Conservation (phyloP, 306 rosid species). For the Quercus robur region DNA sequence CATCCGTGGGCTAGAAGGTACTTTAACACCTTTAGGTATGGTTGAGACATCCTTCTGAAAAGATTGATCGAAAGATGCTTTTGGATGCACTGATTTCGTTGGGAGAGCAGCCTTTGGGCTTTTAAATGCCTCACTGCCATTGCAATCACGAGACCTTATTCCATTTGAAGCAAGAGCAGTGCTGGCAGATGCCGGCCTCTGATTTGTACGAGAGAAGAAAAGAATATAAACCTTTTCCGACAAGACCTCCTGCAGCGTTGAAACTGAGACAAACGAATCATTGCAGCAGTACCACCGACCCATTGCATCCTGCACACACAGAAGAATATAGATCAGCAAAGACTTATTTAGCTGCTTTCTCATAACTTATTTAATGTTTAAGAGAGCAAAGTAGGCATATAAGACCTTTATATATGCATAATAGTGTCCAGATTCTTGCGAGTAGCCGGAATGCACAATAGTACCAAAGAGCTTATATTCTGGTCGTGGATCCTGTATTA, state of each 20-base stretch:
- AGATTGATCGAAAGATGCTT: constrained; percentile 48
- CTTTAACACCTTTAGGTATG: constrained; percentile 51
- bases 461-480: constrained; percentile 98
- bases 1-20: constrained; percentile 41
- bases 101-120: constrained; percentile 42
- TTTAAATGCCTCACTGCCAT: constrained; percentile 63
- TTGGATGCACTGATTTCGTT: constrained; percentile 39
- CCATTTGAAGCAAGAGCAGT: constrained; percentile 54
- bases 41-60: constrained; percentile 43
- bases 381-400: background rate
- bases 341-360: background rate
- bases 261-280: constrained; percentile 76
- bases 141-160: constrained; percentile 48
- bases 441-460: constrained; percentile 94
- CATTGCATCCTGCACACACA: constrained; percentile 70
- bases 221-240: constrained; percentile 94
- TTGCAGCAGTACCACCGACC: constrained; percentile 95
- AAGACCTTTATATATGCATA: constrained; percentile 91
- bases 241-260: constrained; percentile 80
- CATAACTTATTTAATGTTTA: background rate
- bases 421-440: constrained; percentile 97
- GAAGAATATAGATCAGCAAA: constrained; percentile 16
- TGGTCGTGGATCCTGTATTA: constrained; percentile 82
- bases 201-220: constrained; percentile 88
- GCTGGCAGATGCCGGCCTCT: constrained; percentile 50